phyloP scores from a whole-genome alignment of 164 flowering plant genomes.

The grape (Vitis vinifera) region ASM3070453v1 NC_081817.1:1001501-1002000 shows the following conservation, averaged over 20 bases:
- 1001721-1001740: conserved; percentile 98
- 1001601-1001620: too few species aligned
- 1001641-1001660: too few species aligned
- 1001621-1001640: too few species aligned
- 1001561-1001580: too few species aligned
- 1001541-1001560: too few species aligned
- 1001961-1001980: too few species aligned
- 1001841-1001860: conserved; percentile 34
- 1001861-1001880: neutral
- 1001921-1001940: too few species aligned
- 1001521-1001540: too few species aligned
- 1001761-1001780: conserved; percentile 74
- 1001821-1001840: conserved; percentile 97
- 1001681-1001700: conserved; percentile 92
- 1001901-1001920: neutral
- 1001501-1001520: neutral
- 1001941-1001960: too few species aligned
- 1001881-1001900: neutral
- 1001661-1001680: neutral
- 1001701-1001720: conserved; percentile 77
- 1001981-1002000: too few species aligned
- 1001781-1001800: conserved; percentile 70
- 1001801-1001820: conserved; percentile 99
- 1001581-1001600: too few species aligned
- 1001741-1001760: conserved; percentile 87